Evolutionary conservation across 805 yeast species (phyloP).

Genomic region (Hermanozyma aechmeae): DNA sequence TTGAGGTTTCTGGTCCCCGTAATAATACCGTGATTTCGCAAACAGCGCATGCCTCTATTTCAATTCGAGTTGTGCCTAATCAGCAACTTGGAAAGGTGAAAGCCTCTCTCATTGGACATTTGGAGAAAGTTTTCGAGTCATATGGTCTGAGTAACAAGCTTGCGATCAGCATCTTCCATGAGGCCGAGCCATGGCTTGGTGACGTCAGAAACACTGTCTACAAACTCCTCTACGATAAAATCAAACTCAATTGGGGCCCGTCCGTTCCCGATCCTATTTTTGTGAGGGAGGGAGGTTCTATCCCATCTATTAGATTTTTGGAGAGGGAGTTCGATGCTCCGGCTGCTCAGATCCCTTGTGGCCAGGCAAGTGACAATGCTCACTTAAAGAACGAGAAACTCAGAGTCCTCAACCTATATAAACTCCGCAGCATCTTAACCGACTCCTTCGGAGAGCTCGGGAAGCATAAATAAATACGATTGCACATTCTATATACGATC

Average conservation of each 20-base stretch:
- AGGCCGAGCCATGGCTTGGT: slow-evolving; percentile 96
- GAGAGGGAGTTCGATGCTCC: slow-evolving; percentile 79
- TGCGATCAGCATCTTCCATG: slow-evolving; percentile 55
- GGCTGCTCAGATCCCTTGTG: slow-evolving; percentile 95
- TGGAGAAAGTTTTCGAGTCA: slow-evolving; percentile 36
- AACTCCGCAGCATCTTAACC: slow-evolving; percentile 55
- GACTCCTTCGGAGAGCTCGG: slow-evolving; percentile 40
- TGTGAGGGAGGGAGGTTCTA: slow-evolving; percentile 95
- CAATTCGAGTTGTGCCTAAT: slow-evolving; percentile 83
- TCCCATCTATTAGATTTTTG: slow-evolving; percentile 78
- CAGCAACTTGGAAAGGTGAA: slow-evolving; percentile 63
- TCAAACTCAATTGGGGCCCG: slow-evolving; percentile 62
- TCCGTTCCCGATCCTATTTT: slow-evolving; percentile 55
- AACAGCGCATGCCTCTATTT: slow-evolving; percentile 62
- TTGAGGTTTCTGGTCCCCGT: slow-evolving; percentile 83
- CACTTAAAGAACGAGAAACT: slow-evolving; percentile 84
- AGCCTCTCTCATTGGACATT: slow-evolving; percentile 33
- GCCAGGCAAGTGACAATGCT: slow-evolving; percentile 91
- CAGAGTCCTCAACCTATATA: slow-evolving; percentile 68
- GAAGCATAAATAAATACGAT: neutral
- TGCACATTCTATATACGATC: too few relatives aligned
- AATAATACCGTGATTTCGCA: slow-evolving; percentile 88
- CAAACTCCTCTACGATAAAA: slow-evolving; percentile 51
- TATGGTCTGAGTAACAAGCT: slow-evolving; percentile 57
- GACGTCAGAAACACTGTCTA: slow-evolving; percentile 72